Evolutionary conservation across 2,329 filamentous ascomycete genomes (phyloP).

Genomic region (Pleurostoma richardsiae): DNA sequence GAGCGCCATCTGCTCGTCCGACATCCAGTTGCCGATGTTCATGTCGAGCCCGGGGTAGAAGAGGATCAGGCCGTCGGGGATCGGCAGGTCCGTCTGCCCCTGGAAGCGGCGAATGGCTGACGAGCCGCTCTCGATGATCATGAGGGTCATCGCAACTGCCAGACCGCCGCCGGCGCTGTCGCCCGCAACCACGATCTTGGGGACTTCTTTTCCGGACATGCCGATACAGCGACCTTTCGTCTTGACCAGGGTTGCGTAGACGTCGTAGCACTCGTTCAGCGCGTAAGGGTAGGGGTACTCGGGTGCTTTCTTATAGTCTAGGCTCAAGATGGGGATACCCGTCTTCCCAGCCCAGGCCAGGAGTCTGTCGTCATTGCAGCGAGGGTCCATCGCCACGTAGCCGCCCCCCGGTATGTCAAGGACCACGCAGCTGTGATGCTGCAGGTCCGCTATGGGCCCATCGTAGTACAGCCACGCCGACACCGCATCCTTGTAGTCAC

Average conservation of each 20-base stretch:
- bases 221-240: conserved; percentile 73
- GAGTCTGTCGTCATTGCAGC: conserved; percentile 89
- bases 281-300: conserved; percentile 83
- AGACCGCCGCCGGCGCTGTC: conserved; percentile 83
- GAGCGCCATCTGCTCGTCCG: conserved; percentile 92
- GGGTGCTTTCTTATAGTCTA: conserved; percentile 87
- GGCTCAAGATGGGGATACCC: conserved; percentile 79
- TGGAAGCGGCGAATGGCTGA: conserved; percentile 50
- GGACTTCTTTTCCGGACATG: conserved; percentile 59
- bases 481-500: conserved; percentile 78
- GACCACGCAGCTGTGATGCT: conserved; percentile 71
- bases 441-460: conserved; percentile 72
- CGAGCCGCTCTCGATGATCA: conserved; percentile 75
- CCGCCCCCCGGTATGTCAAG: conserved; percentile 91
- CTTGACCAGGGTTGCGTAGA: conserved; percentile 69
- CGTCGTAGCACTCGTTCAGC: conserved; percentile 82
- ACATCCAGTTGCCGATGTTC: conserved; percentile 99
- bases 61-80: conserved; percentile 75
- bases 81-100: conserved; percentile 57
- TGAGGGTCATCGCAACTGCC: conserved; percentile 74
- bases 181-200: conserved; percentile 68
- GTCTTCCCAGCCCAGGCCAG: conserved; percentile 88
- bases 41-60: conserved; percentile 91
- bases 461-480: conserved; percentile 92
- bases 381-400: conserved; percentile 95